A percentile compares a stretch with the other conserved stretches of the same genome.
phyloP scores from a whole-genome alignment of 2,329 filamentous ascomycete genomes.

The Aspergillus costaricaensis region DNA sequence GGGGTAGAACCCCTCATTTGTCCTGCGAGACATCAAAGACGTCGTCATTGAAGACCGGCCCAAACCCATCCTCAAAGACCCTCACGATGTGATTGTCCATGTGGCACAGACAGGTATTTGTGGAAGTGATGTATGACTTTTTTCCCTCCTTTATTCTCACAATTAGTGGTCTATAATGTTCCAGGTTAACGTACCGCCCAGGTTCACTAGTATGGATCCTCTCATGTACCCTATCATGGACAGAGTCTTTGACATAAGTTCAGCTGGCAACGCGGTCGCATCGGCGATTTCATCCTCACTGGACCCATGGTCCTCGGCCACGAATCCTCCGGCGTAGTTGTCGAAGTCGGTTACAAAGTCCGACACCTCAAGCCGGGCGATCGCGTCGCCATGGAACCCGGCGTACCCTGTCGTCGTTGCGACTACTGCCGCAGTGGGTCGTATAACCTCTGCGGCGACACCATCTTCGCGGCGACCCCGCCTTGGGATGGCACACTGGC shows the following conservation, averaged over 20 bases:
- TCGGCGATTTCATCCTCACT: neutral
- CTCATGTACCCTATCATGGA: neutral
- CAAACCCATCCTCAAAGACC: neutral
- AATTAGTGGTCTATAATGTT: too few species aligned
- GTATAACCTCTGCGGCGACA: neutral
- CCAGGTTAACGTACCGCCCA: neutral
- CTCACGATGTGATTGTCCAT: neutral
- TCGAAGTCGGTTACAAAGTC: neutral
- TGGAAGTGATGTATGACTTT: neutral
- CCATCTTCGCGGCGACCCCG: neutral
- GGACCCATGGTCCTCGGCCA: neutral
- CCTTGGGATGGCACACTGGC: neutral
- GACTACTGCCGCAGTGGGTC: neutral
- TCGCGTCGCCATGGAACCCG: neutral
- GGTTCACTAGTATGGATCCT: neutral
- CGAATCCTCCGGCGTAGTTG: neutral
- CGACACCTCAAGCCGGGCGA: neutral
- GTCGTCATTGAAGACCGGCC: neutral
- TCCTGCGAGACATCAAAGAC: neutral
- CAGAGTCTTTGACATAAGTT: neutral
- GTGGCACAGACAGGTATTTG: neutral
- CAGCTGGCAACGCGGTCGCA: neutral
- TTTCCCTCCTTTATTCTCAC: too few species aligned
- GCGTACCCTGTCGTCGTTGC: neutral
- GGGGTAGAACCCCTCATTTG: neutral